Evolutionary conservation across 306 rosid species (phyloP), one percentile per base, ranked within the genome.

Genomic region (Cicer bijugum): DNA sequence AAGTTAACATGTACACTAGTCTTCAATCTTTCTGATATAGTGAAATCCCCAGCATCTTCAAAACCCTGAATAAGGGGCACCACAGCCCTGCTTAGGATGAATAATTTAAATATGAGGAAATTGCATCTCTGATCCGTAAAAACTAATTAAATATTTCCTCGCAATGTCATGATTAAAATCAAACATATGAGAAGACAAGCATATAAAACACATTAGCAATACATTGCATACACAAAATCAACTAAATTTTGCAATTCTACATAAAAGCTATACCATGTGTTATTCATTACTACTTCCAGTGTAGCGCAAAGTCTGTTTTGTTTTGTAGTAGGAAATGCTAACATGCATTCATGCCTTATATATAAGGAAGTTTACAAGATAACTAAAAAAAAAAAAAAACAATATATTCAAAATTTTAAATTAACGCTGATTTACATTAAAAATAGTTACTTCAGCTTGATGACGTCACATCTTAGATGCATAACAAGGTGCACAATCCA

Each of bases 31-130:
- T 90, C 94, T 75, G 86, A 60, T 60, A 88, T 74, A 23, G 96
- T 89, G 82, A 94, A 94, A 84, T 94, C 98, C 67, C 97, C 98
- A 57, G 98, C 97, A 73, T 94, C 98, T 89, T 94, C 98, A 84
- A 85, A 94, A 82, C 98, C 98, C 91, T 94, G 97, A 85, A 94
- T 91, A 89, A 94, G 98, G 83, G 98, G 98, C 85, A 89, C 97
- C 92, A 89, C 90, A 79, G 91, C 92, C 98, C 98, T 94, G 97
- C 81, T 91, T 83, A 86, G 89, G 78, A 85, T 82, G 83, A 82
- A 81, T 74, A 80, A 74, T 68, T 74, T 42, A 47, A 79, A 79
- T 72, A 85, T 83, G 84, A 88, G 95, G 82, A 87, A 75, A 84
- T 59, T 71, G 53, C 64, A 71, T 75, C 70, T 50, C 56, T 67